Base-by-base conservation (phyloP, 495 filamentous ascomycete species). In the Penicillium maclennaniae region DNA sequence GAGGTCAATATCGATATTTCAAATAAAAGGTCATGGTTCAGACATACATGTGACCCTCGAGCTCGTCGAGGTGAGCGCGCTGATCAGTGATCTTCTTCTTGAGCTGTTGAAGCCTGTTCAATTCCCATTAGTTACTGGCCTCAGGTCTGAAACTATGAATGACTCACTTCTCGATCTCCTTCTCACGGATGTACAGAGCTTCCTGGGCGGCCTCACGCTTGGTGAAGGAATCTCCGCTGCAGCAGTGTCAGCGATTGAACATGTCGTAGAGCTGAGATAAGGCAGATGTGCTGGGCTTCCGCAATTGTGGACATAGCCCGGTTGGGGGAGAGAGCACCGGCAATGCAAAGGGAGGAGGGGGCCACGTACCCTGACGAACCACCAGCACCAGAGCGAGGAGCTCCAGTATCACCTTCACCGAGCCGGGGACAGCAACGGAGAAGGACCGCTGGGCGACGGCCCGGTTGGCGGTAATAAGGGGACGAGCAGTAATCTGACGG, bases 171-270 rank as follows among this genome's bases (percentile, higher is more conserved):
- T 87, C 81, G 69, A 82, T 77, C 81, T 99, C 93, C 62, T 87
- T 84, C 77, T 88, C 76, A 47, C 81, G 76, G 72, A 99, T 88
- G 76, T 88, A 87, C 56, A 80, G 79, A 66, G 88, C 84, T 74
- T 99, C 93, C 66, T 78, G 79, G 54, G 92, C 92, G 56, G 84
- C 84, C 75, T 99, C 93, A 60, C 93, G 90, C 68, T 85, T 84
- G 67, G 86, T 87, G 82, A 96, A 99, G 45, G 86, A 79, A 68
- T 99, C 93, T 54, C 92, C 92, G 55, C 36, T 43, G 12, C 9
- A 20, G 2, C 6, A 6, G 2, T 26, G 49, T 52, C 28, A 52
- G 42, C 42, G 26, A 39, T 52, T 38, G 49, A 39, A 39, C 31
- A 45, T 52, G 49, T 45, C 42, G 45, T 52, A 16, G 1, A 34